Percentiles rank a stretch among this genome's conserved stretches.
Evolutionary conservation across 441 rosid species (phyloP).

Genomic region (Gossypium armourianum): DNA sequence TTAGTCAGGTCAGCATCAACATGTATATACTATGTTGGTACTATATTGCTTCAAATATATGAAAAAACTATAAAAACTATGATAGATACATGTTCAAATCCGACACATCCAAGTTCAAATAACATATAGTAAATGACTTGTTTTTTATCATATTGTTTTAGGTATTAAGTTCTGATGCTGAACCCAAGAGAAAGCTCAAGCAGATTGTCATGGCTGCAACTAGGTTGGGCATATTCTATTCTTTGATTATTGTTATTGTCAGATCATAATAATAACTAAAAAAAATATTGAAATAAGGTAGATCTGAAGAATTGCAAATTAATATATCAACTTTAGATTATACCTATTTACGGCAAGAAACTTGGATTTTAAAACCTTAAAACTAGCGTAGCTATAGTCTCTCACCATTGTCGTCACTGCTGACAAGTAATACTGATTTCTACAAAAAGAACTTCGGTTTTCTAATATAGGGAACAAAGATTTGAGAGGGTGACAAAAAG

Average conservation of each 20-base stretch:
- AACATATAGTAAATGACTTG: not conserved
- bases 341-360: not conserved
- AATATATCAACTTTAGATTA: not conserved
- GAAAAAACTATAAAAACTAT: not conserved
- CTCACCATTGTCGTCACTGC: not conserved
- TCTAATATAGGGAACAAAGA: constrained; percentile 53
- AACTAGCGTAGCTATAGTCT: not conserved
- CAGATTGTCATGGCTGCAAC: constrained; percentile 91
- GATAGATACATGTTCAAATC: not conserved
- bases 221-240: constrained; percentile 28
- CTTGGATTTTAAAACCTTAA: not conserved
- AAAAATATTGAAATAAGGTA: not conserved
- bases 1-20: constrained; percentile 50
- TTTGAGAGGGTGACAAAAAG: constrained; percentile 73
- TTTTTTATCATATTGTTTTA: constrained; percentile 18
- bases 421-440: not conserved
- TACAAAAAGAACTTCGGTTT: not conserved
- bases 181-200: constrained; percentile 74
- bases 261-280: not conserved
- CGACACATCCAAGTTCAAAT: not conserved
- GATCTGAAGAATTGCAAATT: not conserved
- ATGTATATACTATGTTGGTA: not conserved
- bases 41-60: not conserved
- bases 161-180: constrained; percentile 68
- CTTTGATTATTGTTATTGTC: not conserved